Evolutionary conservation across 2,329 filamentous ascomycete species (phyloP).

Genomic region (Pyrenochaeta sp.): DNA sequence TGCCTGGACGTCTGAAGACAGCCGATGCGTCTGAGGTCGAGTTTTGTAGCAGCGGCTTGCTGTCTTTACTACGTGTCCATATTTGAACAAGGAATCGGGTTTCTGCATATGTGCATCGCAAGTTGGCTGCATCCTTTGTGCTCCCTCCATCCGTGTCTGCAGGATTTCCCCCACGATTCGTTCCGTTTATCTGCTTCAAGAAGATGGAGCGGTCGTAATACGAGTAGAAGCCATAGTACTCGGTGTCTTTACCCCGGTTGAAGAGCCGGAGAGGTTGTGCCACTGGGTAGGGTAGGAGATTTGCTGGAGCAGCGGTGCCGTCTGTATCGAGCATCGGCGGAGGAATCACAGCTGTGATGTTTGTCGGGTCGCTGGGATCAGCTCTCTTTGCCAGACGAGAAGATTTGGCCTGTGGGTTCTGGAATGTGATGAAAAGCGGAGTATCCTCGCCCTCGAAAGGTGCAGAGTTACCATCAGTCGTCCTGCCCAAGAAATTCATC

Average conservation of each 20-base stretch:
- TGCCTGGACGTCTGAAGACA: conserved; percentile 61
- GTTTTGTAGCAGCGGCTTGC: conserved; percentile 43
- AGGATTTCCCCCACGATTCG: conserved; percentile 48
- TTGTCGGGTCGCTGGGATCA: conserved; percentile 30
- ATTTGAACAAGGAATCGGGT: conserved; percentile 69
- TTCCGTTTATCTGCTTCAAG: conserved; percentile 67
- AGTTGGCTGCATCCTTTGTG: conserved; percentile 53
- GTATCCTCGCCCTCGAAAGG: conserved; percentile 84
- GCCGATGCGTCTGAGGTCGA: conserved; percentile 43
- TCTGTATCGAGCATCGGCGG: conserved; percentile 68
- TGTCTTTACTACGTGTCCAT: conserved; percentile 61
- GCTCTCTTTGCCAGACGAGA: conserved; percentile 48
- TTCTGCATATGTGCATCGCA: conserved; percentile 66
- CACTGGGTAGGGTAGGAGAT: conserved; percentile 72
- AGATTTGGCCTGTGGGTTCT: conserved; percentile 50
- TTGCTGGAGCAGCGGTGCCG: conserved; percentile 75
- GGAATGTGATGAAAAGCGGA: conserved; percentile 84
- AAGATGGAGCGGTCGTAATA: conserved; percentile 91
- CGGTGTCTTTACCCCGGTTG: conserved; percentile 78
- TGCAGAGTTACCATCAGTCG: conserved; percentile 75
- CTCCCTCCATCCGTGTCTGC: conserved; percentile 61
- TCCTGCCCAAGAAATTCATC: conserved; percentile 82
- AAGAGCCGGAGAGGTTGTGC: conserved; percentile 83
- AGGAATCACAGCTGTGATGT: conserved; percentile 66
- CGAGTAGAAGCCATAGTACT: conserved; percentile 93